phyloP scores from a whole-genome alignment of 306 rosid species.

The Medicago arabica region DNA sequence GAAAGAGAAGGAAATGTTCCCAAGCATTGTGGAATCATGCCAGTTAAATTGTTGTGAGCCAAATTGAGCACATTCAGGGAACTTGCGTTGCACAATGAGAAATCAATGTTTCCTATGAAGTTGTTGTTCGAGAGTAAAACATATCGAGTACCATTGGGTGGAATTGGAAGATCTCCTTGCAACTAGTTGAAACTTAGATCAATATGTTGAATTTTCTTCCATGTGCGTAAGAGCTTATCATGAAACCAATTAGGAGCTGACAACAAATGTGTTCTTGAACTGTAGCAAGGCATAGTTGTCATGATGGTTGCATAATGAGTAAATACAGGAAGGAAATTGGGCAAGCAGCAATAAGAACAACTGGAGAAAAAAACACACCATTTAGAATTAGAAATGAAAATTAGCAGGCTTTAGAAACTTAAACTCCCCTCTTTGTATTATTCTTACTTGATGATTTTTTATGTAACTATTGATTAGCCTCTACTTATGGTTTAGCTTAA shows the following conservation, averaged over 20 bases:
- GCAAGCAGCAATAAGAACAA: background rate
- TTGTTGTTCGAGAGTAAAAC: constrained; percentile 39
- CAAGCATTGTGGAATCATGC: constrained; percentile 38
- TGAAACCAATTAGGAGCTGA: constrained; percentile 38
- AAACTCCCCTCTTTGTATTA: too few species aligned
- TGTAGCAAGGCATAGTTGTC: constrained; percentile 4
- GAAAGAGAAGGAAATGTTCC: background rate
- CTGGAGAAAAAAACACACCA: background rate
- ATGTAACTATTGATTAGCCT: too few species aligned
- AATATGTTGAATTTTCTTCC: background rate
- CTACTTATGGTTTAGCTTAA: too few species aligned
- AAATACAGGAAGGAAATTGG: background rate
- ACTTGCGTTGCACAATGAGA: constrained; percentile 23
- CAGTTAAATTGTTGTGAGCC: constrained; percentile 25
- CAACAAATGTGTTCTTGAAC: too few species aligned
- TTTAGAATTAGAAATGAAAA: too few species aligned
- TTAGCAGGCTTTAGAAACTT: too few species aligned
- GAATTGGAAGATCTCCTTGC: constrained; percentile 7
- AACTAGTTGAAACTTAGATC: constrained; percentile 11
- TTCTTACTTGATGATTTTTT: too few species aligned
- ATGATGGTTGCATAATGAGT: constrained; percentile 6
- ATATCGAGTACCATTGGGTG: background rate
- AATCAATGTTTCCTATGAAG: constrained; percentile 33
- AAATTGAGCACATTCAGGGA: background rate
- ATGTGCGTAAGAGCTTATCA: background rate